Evolutionary conservation across 805 yeast species (phyloP), one percentile per base, ranked within the genome.

Genomic region (Saccharomycodes ludwigii): DNA sequence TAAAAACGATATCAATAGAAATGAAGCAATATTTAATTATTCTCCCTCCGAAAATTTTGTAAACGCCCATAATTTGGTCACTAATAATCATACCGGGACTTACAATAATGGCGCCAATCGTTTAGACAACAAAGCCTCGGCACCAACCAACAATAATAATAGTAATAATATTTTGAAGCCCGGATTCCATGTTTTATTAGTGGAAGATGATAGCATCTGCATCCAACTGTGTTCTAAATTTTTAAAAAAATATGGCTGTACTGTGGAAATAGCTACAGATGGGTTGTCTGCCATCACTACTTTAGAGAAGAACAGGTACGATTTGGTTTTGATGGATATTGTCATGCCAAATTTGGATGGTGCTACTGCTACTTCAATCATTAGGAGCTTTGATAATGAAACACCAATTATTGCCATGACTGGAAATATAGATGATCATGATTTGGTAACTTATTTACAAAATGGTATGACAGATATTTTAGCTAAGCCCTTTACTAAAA

Each of bases 321-420:
- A 79, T 54, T 58, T 81, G 36, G 88, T 81, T 1, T 53, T 81
- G 27, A 81, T 81, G 94, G 94, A 81, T 56, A 81, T 81, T 32
- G 88, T 81, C 15, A 81, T 81, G 91, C 94, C 94, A 9, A 80
- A 78, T 50, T 55, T 81, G 43, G 84, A 83, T 59, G 84, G 95
- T 46, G 85, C 86, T 14, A 76, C 94, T 2, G 95, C 95, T 1
- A 80, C 95, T 1, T 78, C 88, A 24, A 73, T 88, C 27, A 84
- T 91, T 29, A 66, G 97, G 43, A 73, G 78, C 13, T 82, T 83
- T 50, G 94, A 85, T 52, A 71, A 73, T 14, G 69, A 68, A 33
- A 83, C 95, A 0, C 97, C 97, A 9, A 82, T 91, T 40, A 78
- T 91, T 42, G 93, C 94, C 19, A 83, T 83, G 94, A 83, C 95